These are phyloP conservation scores for Ascochyta fabae DNA, from an alignment of 2,329 filamentous ascomycete species.

Conservation along the genomic window DNA sequence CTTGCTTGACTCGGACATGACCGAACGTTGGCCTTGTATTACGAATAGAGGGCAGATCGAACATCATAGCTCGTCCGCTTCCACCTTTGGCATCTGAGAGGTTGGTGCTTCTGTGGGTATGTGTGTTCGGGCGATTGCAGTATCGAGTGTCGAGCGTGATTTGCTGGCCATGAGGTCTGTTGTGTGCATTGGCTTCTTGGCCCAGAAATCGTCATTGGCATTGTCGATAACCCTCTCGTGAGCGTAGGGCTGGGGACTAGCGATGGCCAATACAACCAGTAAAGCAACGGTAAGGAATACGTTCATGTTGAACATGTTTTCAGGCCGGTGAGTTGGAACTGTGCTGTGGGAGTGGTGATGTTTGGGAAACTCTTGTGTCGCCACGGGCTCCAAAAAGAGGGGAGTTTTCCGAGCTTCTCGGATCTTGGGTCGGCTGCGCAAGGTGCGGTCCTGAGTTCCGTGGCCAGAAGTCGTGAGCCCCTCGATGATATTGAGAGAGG, in stretches of 20 bases:
- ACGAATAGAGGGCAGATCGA: background rate
- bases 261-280: background rate
- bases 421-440: background rate
- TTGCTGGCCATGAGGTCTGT: conserved; percentile 13
- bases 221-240: background rate
- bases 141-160: background rate
- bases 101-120: background rate
- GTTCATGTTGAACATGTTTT: background rate
- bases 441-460: background rate
- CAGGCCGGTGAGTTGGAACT: background rate
- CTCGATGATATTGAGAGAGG: background rate
- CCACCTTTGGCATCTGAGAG: background rate
- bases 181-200: conserved; percentile 12
- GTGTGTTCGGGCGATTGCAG: background rate
- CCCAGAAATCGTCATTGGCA: conserved; percentile 8
- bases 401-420: background rate
- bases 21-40: no score
- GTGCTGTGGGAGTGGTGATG: background rate
- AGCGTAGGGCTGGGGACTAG: background rate
- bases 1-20: no score
- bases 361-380: background rate
- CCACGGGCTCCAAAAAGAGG: background rate
- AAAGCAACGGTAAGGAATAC: background rate
- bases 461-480: background rate
- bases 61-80: conserved; percentile 5